Conservation (phyloP, 176 grass and related monocot species). For the Juncus inflexus region DNA sequence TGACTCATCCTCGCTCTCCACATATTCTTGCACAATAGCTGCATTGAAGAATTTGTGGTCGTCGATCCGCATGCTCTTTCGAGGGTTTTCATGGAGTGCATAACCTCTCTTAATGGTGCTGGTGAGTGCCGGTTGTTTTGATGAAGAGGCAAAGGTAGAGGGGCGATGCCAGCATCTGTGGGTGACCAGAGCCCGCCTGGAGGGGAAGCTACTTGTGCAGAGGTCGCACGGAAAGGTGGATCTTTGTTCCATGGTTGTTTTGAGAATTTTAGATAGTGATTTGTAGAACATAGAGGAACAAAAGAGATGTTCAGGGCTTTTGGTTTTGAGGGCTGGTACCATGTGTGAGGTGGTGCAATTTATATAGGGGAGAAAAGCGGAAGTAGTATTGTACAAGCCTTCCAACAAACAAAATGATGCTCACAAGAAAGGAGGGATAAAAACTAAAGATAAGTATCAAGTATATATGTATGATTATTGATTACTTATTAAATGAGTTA, state of each 20-base stretch:
- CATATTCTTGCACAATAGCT: constrained; percentile 28
- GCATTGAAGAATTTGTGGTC: constrained; percentile 58
- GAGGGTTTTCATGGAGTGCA: constrained; percentile 54
- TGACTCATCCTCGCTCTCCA: constrained; percentile 31
- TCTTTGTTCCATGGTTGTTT: constrained; percentile 40
- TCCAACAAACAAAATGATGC: too few species aligned
- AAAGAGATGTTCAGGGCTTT: constrained; percentile 18
- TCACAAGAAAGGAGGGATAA: too few species aligned
- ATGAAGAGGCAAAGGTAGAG: constrained; percentile 17
- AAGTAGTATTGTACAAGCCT: too few species aligned
- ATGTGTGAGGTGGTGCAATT: constrained; percentile 6
- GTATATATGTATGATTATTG: too few species aligned
- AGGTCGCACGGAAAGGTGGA: constrained; percentile 53
- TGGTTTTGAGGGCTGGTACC: constrained; percentile 9
- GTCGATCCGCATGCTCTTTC: constrained; percentile 40
- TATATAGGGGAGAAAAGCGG: too few species aligned
- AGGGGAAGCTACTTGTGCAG: constrained; percentile 59
- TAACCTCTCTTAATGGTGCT: constrained; percentile 27
- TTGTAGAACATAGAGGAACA: constrained; percentile 33
- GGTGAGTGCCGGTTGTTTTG: constrained; percentile 21
- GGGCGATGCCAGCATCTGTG: constrained; percentile 75
- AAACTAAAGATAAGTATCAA: too few species aligned
- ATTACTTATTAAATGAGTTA: too few species aligned
- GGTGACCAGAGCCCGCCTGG: constrained; percentile 56
- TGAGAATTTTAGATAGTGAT: constrained; percentile 28